A percentile compares a stretch with the other conserved stretches of the same genome.
phyloP scores from a whole-genome alignment of 148 eudicot genomes.

The Rhododendron simsii region DNA sequence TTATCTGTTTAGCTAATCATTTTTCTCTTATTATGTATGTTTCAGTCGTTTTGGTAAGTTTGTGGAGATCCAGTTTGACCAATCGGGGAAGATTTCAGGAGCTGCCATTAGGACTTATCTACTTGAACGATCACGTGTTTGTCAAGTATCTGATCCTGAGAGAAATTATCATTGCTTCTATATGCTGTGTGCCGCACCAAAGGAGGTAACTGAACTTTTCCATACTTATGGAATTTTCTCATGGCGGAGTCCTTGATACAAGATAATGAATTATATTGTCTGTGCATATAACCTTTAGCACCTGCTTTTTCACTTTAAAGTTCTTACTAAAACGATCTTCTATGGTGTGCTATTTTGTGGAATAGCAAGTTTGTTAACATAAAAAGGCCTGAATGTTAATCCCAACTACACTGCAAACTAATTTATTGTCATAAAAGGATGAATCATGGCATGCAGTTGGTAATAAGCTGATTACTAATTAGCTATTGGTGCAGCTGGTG shows the following conservation, averaged over 20 bases:
- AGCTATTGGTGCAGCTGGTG: background rate
- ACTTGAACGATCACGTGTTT: constrained; percentile 71
- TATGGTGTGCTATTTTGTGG: background rate
- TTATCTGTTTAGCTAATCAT: background rate
- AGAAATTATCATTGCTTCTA: constrained; percentile 83
- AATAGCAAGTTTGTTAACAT: background rate
- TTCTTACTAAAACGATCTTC: background rate
- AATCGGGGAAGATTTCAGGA: constrained; percentile 58
- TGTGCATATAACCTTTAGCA: background rate
- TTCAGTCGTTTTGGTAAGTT: constrained; percentile 79
- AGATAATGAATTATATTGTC: background rate
- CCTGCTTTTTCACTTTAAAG: background rate
- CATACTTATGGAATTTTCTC: background rate
- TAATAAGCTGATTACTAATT: background rate
- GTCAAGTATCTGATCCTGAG: constrained; percentile 71
- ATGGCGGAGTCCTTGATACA: background rate
- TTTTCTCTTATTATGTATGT: constrained; percentile 14
- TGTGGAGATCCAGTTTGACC: constrained; percentile 72
- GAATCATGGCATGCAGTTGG: background rate
- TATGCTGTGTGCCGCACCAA: constrained; percentile 74
- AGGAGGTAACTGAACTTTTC: constrained; percentile 36
- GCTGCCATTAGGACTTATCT: constrained; percentile 77
- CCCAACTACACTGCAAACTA: background rate
- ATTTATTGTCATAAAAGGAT: background rate
- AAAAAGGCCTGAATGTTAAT: background rate